A percentile compares a stretch with the other conserved stretches of the same genome.
Evolutionary conservation across 371 early-diverging fungal species (phyloP).

Genomic region (Apophysomyces sp.): DNA sequence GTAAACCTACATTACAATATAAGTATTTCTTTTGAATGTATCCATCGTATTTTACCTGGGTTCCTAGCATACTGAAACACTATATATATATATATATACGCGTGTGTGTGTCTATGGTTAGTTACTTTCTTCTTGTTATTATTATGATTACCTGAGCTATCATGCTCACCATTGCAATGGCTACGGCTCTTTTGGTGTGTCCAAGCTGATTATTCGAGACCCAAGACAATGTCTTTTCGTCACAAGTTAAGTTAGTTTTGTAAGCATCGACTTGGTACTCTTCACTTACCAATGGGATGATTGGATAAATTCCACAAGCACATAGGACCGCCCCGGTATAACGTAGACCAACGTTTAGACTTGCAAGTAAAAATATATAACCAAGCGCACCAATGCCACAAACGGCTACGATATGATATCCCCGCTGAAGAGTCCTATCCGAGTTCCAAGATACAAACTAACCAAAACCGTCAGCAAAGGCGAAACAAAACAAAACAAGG

Average conservation of each 20-base stretch:
- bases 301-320: constrained; percentile 58
- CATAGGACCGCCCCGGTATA: constrained; percentile 56
- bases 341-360: constrained; percentile 34
- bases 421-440: constrained; percentile 35
- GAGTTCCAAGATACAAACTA: constrained; percentile 37
- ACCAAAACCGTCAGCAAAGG: not conserved
- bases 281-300: constrained; percentile 33
- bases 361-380: constrained; percentile 39
- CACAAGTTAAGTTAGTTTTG: not conserved
- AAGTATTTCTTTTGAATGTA: not conserved
- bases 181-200: constrained; percentile 56
- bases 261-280: not conserved
- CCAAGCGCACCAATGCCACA: constrained; percentile 31
- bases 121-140: not conserved
- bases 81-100: constrained; percentile 12
- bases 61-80: constrained; percentile 57
- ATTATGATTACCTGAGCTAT: constrained; percentile 33
- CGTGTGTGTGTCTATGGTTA: not conserved
- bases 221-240: constrained; percentile 48
- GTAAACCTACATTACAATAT: constrained; percentile 31
- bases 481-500: not conserved
- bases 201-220: constrained; percentile 58
- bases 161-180: constrained; percentile 52
- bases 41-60: constrained; percentile 45
- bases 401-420: constrained; percentile 31